phyloP scores from a whole-genome alignment of 768 basidiomycete genomes.

The Lactifluus volemus region DNA sequence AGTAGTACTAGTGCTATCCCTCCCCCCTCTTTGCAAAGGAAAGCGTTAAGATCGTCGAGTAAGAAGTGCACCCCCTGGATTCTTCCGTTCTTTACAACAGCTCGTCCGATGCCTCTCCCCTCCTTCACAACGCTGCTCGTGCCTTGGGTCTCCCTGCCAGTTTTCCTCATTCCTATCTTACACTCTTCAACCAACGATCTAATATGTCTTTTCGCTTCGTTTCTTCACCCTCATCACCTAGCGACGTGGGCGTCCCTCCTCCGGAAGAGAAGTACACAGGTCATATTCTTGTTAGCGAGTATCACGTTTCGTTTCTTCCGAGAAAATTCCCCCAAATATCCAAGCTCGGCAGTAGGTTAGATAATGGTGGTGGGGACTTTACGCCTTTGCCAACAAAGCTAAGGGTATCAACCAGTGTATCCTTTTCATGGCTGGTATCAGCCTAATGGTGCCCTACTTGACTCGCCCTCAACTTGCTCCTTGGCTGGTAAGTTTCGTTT shows the following conservation, averaged over 20 bases:
- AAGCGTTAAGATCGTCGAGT: conserved; percentile 63
- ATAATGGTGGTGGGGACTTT: no score
- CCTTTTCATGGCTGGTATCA: conserved; percentile 27
- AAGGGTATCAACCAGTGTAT: conserved; percentile 39
- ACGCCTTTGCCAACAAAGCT: conserved; percentile 4
- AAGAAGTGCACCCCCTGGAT: conserved; percentile 71
- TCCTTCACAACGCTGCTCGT: conserved; percentile 59
- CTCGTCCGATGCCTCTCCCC: conserved; percentile 50
- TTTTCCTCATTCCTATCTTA: conserved; percentile 38
- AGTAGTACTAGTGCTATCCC: no score
- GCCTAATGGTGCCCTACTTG: conserved; percentile 63
- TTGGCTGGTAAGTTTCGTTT: conserved; percentile 46
- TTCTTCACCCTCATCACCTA: no score
- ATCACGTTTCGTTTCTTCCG: no score
- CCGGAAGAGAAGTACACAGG: no score
- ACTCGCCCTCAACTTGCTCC: conserved; percentile 63
- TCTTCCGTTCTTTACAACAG: conserved; percentile 70
- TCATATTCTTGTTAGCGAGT: no score
- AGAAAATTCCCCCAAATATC: no score
- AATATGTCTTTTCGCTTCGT: neutral
- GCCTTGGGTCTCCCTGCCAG: conserved; percentile 59
- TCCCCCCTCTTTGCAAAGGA: conserved; percentile 59
- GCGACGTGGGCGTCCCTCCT: no score
- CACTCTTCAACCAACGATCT: conserved; percentile 22
- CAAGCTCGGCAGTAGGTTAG: no score